Evolutionary conservation across 352 stramenopile species (phyloP), one percentile per base, ranked within the genome.

Genomic region (Plasmopara muralis): DNA sequence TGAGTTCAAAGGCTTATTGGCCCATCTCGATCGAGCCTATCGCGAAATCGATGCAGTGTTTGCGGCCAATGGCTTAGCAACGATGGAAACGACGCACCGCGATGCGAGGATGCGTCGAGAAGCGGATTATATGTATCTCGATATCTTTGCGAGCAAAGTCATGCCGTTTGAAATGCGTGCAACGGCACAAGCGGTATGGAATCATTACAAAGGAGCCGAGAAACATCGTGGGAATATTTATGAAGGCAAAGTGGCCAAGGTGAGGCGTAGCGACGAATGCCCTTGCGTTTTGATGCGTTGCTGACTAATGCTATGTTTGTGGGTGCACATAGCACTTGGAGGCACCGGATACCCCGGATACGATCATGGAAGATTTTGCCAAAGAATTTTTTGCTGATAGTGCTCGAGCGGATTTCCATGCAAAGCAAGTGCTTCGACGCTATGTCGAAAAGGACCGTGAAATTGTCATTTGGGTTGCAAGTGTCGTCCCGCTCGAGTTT

Each of bases 131-230:
- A 75, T 75, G 53, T 71, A 72, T 34, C 55, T 75, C n/a, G 67
- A 75, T 39, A 75, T 75, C 44, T 72, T 61, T 29, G 63, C 67
- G 8, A 75, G 70, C 60, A 72, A 72, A 41, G 46, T 75, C 16
- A 62, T 75, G 55, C 67, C 67, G n/a, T 75, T 75, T 49, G 67
- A 58, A 15, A 70, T 75, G 63, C 59, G 59, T 6, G 53, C 63
- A 30, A 70, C 67, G 9, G 67, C 60, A 34, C 50, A 68, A 49
- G 67, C 67, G 0, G 67, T 75, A 43, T 75, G 67, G 67, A 31
- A 63, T n/a, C 67, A 75, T 37, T 75, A 72, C 50, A 71, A 71
- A 13, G 63, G 65, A 9, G 63, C 60, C 25, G 65, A 72, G 46
- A 70, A 75, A n/a, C 58, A 75, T 44, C 62, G 65, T 0, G 49